These are phyloP conservation scores for Talaromyces sp. DNA, from an alignment of 2,329 filamentous ascomycete species.

Conservation along the genomic window DNA sequence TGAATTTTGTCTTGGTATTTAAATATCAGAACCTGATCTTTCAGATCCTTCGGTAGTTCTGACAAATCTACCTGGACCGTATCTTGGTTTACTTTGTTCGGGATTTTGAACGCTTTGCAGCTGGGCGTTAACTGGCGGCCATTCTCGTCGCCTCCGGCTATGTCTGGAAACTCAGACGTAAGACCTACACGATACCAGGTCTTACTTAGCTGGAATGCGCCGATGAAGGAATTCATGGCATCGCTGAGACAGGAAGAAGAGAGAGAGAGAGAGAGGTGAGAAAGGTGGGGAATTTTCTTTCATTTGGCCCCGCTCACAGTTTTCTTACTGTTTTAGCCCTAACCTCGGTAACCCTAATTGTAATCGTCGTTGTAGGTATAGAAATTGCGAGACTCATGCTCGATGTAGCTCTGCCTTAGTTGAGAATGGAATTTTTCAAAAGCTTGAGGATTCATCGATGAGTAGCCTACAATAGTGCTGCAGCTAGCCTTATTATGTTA, in stretches of 20 bases:
- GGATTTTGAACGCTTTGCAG: constrained; percentile 60
- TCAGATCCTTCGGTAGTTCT: constrained; percentile 42
- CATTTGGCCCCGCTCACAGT: background rate
- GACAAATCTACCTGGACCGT: constrained; percentile 22
- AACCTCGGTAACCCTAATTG: too few species aligned
- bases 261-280: too few species aligned
- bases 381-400: too few species aligned
- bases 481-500: too few species aligned
- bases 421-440: too few species aligned
- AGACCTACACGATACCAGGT: constrained; percentile 57
- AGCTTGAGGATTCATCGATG: too few species aligned
- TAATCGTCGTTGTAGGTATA: too few species aligned
- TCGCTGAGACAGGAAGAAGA: background rate
- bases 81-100: constrained; percentile 36
- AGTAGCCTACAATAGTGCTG: too few species aligned
- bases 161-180: constrained; percentile 55
- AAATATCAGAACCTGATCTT: constrained; percentile 64
- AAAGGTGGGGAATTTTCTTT: background rate
- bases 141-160: constrained; percentile 37
- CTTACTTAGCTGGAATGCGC: constrained; percentile 24
- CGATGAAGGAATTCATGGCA: constrained; percentile 15
- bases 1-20: constrained; percentile 62
- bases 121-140: constrained; percentile 45
- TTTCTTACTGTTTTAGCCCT: too few species aligned
- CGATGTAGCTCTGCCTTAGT: too few species aligned